These are phyloP conservation scores for Coemansia asiatica DNA, from an alignment of 192 early-diverging fungal genomes.

Conservation along the genomic window DNA sequence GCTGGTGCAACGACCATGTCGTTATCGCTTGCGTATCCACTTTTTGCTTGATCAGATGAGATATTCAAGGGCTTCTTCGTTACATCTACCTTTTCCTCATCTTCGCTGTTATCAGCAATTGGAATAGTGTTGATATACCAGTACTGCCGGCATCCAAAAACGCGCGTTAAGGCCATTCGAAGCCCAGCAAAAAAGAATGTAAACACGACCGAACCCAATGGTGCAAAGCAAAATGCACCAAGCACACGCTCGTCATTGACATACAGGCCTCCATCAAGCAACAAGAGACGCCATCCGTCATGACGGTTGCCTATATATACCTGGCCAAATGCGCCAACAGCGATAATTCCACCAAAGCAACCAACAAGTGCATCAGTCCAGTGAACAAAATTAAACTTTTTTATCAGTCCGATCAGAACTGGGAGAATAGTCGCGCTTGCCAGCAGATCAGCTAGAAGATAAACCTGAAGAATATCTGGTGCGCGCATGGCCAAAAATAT, in stretches of 20 bases:
- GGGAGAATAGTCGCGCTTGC: slow-evolving; percentile 61
- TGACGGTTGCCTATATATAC: slow-evolving; percentile 53
- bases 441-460: slow-evolving; percentile 63
- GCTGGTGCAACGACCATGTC: no score
- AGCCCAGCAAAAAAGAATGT: slow-evolving; percentile 41
- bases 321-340: slow-evolving; percentile 57
- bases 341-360: slow-evolving; percentile 57
- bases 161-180: slow-evolving; percentile 25
- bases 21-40: no score
- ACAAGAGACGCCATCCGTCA: slow-evolving; percentile 54
- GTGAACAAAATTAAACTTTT: slow-evolving; percentile 54
- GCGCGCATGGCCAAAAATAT: slow-evolving; percentile 60
- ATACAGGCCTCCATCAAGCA: slow-evolving; percentile 55
- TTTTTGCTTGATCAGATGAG: no score
- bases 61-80: no score
- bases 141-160: slow-evolving; percentile 36
- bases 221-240: slow-evolving; percentile 60
- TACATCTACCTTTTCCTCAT: neutral
- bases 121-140: slow-evolving; percentile 24
- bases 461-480: slow-evolving; percentile 62
- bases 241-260: slow-evolving; percentile 58
- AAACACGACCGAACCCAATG: slow-evolving; percentile 49
- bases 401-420: slow-evolving; percentile 56
- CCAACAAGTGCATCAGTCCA: slow-evolving; percentile 56
- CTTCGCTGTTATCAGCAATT: slow-evolving; percentile 3